Evolutionary conservation across 306 rosid genomes (phyloP).

Genomic region (Sphenostylis stenocarpa): DNA sequence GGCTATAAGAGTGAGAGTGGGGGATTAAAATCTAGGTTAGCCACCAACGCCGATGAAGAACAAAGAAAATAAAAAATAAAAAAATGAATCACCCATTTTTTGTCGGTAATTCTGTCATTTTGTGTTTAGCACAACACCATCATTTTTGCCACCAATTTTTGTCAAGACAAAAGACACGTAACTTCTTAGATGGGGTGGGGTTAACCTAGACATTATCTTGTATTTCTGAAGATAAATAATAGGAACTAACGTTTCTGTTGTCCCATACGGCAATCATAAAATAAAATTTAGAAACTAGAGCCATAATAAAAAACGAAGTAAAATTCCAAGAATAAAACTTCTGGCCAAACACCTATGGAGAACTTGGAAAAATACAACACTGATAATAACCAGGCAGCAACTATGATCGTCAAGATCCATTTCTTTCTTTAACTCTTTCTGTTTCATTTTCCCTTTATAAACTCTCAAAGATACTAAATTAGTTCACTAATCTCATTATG

Average conservation of each 20-base stretch:
- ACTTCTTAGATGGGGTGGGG: background rate
- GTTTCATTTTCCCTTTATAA: slow-evolving; percentile 25
- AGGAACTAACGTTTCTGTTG: slow-evolving; percentile 26
- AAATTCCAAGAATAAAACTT: background rate
- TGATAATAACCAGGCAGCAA: slow-evolving; percentile 21
- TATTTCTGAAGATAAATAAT: background rate
- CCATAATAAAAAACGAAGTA: background rate
- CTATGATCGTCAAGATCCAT: slow-evolving; percentile 21
- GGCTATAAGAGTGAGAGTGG: background rate
- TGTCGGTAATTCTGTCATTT: slow-evolving; percentile 9
- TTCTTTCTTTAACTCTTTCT: slow-evolving; percentile 26
- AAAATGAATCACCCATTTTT: background rate
- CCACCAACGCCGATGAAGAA: background rate
- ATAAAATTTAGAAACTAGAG: background rate
- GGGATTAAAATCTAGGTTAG: background rate
- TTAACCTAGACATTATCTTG: slow-evolving; percentile 4
- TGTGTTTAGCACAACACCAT: slow-evolving; percentile 6
- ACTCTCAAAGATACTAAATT: slow-evolving; percentile 13
- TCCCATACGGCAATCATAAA: slow-evolving; percentile 1
- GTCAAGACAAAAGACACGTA: background rate
- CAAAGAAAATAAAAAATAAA: too few relatives aligned
- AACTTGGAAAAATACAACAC: slow-evolving; percentile 18
- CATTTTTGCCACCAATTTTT: slow-evolving; percentile 27
- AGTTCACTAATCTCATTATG: slow-evolving; percentile 8
- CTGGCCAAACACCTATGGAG: background rate